Base-by-base conservation (phyloP, 331 rosid genomes). In the Acacia pycnantha region DNA sequence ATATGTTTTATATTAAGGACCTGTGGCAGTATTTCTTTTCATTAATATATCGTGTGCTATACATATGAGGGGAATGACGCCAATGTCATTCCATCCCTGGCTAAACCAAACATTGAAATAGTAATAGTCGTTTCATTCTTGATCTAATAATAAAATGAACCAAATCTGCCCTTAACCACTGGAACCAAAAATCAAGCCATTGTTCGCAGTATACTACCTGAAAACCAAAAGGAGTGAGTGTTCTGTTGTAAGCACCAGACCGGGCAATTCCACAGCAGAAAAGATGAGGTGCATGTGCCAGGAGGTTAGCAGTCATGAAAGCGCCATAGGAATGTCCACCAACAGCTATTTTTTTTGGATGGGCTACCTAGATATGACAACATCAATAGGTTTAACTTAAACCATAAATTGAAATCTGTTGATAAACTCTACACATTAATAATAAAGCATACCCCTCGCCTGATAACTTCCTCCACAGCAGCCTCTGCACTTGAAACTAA, bases 271-370 rank as follows among this genome's bases (percentile, higher is more conserved):
- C 99, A 84, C 99, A 96, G 82, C 97, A 86, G 88, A 96, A 96
- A 81, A 96, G 97, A 88, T 96, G 99, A 77, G 99, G 95, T 51
- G 99, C 99, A 70, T 94, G 99, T 46, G 98, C 99, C 76, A 96
- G 87, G 73, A 96, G 99, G 86, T 96, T 96, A 77, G 99, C 99
- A 79, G 98, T 91, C 99, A 96, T 96, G 88, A 96, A 96, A 7
- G 99, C 99, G 65, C 99, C 99, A 79, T 96, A 96, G 83, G 99
- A 96, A 86, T 96, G 98, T 87, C 99, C 98, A 66, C 99, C 99
- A 80, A 96, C 86, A 82, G 98, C 98, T 83, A 96, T 92, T 89
- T 89, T 96, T 85, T 87, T 85, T 26, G 97, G 98, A 92, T 96
- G 90, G 76, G 97, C 99, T 66, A 96, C 97, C 99, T 95, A 85